Evolutionary conservation across 306 rosid species (phyloP).

Genomic region (Malus fusca): DNA sequence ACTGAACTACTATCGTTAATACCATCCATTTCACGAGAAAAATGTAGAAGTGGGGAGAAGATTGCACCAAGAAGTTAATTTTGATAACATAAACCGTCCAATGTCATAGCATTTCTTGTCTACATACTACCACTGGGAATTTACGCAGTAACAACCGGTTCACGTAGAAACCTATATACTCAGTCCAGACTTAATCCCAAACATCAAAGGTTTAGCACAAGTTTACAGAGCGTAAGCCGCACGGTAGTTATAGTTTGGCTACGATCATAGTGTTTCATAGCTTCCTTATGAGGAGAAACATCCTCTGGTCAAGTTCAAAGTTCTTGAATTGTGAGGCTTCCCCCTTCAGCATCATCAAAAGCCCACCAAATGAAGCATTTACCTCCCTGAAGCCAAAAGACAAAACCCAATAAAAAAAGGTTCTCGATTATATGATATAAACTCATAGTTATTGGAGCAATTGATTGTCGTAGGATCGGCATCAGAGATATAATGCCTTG

Average conservation of each 20-base stretch:
- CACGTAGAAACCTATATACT: background rate
- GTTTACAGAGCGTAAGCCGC: background rate
- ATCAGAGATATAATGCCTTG: background rate
- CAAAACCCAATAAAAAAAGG: background rate
- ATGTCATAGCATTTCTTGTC: background rate
- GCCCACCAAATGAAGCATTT: slow-evolving; percentile 84
- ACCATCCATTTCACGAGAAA: background rate
- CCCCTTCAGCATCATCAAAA: slow-evolving; percentile 85
- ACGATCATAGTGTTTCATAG: slow-evolving; percentile 34
- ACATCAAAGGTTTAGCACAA: background rate
- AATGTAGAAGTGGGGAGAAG: background rate
- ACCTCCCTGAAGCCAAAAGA: slow-evolving; percentile 53
- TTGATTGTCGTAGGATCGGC: background rate
- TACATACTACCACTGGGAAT: background rate
- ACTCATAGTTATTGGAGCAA: background rate
- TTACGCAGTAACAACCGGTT: background rate
- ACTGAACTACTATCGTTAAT: background rate
- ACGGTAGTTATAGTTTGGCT: background rate
- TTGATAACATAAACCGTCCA: background rate
- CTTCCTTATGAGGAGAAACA: slow-evolving; percentile 83
- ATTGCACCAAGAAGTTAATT: background rate
- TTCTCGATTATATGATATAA: background rate
- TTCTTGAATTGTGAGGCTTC: slow-evolving; percentile 76
- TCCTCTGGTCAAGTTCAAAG: slow-evolving; percentile 85
- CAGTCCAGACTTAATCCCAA: background rate